Conservation (phyloP, 768 basidiomycete genomes). For the Rhizopogon roseolus region DNA sequence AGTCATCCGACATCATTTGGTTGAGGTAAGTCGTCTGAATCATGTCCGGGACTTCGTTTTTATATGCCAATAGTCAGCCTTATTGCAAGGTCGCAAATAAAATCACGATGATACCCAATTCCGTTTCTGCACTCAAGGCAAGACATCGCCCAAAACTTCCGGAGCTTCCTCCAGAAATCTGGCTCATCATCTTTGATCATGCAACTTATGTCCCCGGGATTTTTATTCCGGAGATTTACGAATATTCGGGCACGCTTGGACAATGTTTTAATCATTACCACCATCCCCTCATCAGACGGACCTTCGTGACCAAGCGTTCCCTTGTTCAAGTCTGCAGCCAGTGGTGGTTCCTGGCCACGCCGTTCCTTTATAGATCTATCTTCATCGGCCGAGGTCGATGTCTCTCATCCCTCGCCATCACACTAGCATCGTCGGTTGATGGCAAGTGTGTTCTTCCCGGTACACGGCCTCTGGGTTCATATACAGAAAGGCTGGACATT, state of each 20-base stretch:
- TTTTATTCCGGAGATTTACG: slow-evolving; percentile 20
- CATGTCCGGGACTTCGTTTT: neutral
- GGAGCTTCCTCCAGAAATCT: slow-evolving; percentile 19
- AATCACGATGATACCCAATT: neutral
- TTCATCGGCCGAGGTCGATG: slow-evolving; percentile 14
- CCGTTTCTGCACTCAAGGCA: neutral
- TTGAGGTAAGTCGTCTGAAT: too few relatives aligned
- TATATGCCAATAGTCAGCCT: neutral
- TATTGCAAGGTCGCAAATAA: neutral
- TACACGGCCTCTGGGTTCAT: too few relatives aligned
- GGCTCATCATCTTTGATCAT: slow-evolving; percentile 16
- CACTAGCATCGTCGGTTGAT: slow-evolving; percentile 7
- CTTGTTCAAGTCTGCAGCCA: slow-evolving; percentile 25
- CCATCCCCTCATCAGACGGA: slow-evolving; percentile 8
- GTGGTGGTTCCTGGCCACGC: slow-evolving; percentile 22
- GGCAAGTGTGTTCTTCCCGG: too few relatives aligned
- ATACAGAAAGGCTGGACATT: too few relatives aligned
- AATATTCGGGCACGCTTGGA: slow-evolving; percentile 8
- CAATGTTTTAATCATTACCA: slow-evolving; percentile 1
- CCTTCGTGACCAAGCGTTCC: slow-evolving; percentile 19
- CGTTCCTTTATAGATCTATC: slow-evolving; percentile 19
- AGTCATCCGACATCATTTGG: too few relatives aligned
- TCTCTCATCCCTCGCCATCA: slow-evolving; percentile 13
- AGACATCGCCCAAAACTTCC: neutral
- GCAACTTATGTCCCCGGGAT: slow-evolving; percentile 15